Conservation (phyloP, 2,329 filamentous ascomycete species). For the Dactylellina parvicollis region DNA sequence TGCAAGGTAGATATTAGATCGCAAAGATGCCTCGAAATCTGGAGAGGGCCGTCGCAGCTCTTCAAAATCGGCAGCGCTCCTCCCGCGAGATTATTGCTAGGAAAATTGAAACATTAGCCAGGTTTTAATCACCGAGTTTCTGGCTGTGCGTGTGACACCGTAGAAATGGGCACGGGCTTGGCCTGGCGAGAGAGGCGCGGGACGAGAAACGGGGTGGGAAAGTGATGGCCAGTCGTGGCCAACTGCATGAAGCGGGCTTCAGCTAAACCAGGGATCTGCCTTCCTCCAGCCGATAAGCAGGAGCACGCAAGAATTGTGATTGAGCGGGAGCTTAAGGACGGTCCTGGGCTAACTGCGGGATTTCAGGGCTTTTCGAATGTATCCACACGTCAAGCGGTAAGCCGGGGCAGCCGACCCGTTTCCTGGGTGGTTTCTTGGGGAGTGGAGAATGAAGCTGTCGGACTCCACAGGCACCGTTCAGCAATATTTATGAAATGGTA, state of each 20-base stretch:
- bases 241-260: slow-evolving; percentile 24
- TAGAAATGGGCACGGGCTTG: slow-evolving; percentile 38
- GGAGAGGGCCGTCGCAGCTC: background rate
- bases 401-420: slow-evolving; percentile 50
- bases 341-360: slow-evolving; percentile 52
- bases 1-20: slow-evolving; percentile 24
- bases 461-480: slow-evolving; percentile 8
- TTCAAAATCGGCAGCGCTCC: slow-evolving; percentile 31
- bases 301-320: slow-evolving; percentile 53
- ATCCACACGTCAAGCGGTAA: slow-evolving; percentile 54
- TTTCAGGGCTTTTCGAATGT: slow-evolving; percentile 39
- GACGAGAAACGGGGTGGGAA: slow-evolving; percentile 33
- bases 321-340: slow-evolving; percentile 47
- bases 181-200: slow-evolving; percentile 29
- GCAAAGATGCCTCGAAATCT: background rate
- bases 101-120: background rate
- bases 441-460: slow-evolving; percentile 44
- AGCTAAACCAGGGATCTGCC: slow-evolving; percentile 41
- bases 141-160: slow-evolving; percentile 30
- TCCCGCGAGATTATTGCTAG: slow-evolving; percentile 23
- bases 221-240: slow-evolving; percentile 18
- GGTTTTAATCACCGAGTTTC: slow-evolving; percentile 17
- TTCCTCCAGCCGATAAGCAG: slow-evolving; percentile 39
- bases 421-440: slow-evolving; percentile 8
- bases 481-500: background rate